Conservation (phyloP, 441 rosid species). For the Euphorbia celastroides region DNA sequence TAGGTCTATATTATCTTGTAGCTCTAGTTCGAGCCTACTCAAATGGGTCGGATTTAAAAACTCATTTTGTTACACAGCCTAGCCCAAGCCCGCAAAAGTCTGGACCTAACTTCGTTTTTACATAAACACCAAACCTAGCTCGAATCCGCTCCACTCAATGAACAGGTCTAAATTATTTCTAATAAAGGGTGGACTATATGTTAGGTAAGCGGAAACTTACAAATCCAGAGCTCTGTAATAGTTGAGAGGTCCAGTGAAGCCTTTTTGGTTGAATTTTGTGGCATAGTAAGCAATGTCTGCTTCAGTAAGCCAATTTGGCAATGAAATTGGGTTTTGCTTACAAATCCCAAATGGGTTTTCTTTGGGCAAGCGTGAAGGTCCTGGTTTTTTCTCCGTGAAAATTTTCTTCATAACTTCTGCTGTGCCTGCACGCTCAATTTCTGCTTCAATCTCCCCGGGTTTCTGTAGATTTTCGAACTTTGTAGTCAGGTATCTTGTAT, state of each 20-base stretch:
- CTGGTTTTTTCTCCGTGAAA: slow-evolving; percentile 31
- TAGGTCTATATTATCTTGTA: too few species aligned
- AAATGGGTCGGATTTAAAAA: too few species aligned
- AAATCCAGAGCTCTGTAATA: slow-evolving; percentile 68
- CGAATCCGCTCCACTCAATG: too few species aligned
- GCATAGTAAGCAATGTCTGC: slow-evolving; percentile 43
- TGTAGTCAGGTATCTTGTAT: neutral
- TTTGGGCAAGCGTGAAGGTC: slow-evolving; percentile 42
- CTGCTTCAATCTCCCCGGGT: slow-evolving; percentile 54
- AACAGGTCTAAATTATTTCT: too few species aligned
- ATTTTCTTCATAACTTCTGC: slow-evolving; percentile 34
- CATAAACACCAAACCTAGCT: too few species aligned
- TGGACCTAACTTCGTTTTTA: too few species aligned
- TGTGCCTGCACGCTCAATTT: slow-evolving; percentile 35
- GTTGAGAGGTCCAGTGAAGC: slow-evolving; percentile 67
- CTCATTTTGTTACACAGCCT: too few species aligned
- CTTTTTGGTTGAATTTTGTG: slow-evolving; percentile 34
- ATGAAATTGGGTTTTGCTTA: slow-evolving; percentile 12
- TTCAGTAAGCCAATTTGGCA: slow-evolving; percentile 64
- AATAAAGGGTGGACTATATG: too few species aligned
- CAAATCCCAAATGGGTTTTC: slow-evolving; percentile 30
- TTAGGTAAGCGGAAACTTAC: slow-evolving; percentile 27
- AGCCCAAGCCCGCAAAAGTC: too few species aligned
- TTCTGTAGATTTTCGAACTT: slow-evolving; percentile 28
- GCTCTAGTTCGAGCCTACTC: too few species aligned